phyloP scores from a whole-genome alignment of 176 grass and related monocot species.

The Bromus sterilis region DNA sequence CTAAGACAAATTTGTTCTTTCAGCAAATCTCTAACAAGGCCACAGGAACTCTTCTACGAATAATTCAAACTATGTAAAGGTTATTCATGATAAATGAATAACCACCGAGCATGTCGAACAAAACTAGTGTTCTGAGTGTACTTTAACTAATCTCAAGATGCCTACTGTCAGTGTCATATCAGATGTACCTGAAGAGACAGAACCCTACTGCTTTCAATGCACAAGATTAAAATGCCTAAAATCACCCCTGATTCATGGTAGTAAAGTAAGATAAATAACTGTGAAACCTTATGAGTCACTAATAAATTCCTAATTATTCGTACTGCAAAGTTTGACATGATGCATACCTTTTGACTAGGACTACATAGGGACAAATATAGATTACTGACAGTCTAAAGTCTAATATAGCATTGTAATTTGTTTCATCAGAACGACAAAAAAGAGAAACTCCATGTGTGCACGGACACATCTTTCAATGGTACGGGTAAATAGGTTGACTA shows the following conservation, averaged over 20 bases:
- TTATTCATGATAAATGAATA: not conserved
- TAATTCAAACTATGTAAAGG: not conserved
- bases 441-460: not conserved
- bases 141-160: not conserved
- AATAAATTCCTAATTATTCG: not conserved
- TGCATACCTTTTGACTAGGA: not conserved
- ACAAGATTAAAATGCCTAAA: not conserved
- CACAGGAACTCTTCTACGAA: not conserved
- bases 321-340: not conserved
- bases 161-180: not conserved
- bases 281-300: not conserved
- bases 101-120: not conserved
- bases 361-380: not conserved
- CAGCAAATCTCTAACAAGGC: not conserved
- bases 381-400: not conserved
- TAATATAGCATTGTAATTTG: slow-evolving; percentile 4
- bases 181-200: not conserved
- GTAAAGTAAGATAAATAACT: not conserved
- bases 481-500: not conserved
- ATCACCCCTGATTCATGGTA: not conserved
- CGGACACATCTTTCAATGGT: slow-evolving; percentile 1
- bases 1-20: not conserved
- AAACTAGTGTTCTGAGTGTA: not conserved
- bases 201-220: not conserved
- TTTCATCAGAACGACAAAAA: not conserved